Base-by-base conservation (phyloP, 2,329 filamentous ascomycete species). In the Exophiala bonariae region DNA sequence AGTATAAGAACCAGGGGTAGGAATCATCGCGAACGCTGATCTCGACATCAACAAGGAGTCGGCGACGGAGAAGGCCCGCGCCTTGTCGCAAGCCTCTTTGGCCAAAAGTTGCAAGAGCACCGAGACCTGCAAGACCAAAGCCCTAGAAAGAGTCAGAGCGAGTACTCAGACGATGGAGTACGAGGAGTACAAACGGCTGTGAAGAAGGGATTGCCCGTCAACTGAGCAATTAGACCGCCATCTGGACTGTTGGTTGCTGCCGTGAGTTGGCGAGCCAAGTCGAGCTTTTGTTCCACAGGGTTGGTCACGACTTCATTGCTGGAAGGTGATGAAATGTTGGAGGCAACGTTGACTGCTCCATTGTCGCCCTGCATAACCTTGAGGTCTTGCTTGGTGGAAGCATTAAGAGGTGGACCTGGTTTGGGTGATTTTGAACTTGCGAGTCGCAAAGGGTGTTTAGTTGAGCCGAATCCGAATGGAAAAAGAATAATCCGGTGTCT, bases 11-110 rank as follows among this genome's bases (percentile, higher is more conserved):
- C 92, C 91, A 97, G 32, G 84, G 84, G 66, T 97, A 99, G 2
- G 92, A 91, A 35, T 89, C 83, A 70, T 99, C 93, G 61, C 92
- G 88, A 64, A 89, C 87, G 67, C 88, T 92, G 68, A 99, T 96
- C 69, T 99, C 93, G 61, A 99, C 83, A 61, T 96, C 90, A 60
- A 97, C 89, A 22, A 99, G 83, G 71, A 99, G 82, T 39, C 92
- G 88, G 43, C 86, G 84, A 40, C 89, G 87, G 49, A 96, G 72
- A 47, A 95, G 77, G 34, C 80, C 79, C n/a, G 85, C 83, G 44
- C 83, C 83, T 60, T 83, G 76, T 50, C 91, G 80, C 49, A 87
- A 67, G 26, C 87, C 88, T 63, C 86, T 86, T 54, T 93, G 89
- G 22, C 85, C 88, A 59, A 95, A 81, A 10, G 89, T 86, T 23